Base-by-base conservation (phyloP, 78 protist species). In the Tieghemostelium lacteum region DNA sequence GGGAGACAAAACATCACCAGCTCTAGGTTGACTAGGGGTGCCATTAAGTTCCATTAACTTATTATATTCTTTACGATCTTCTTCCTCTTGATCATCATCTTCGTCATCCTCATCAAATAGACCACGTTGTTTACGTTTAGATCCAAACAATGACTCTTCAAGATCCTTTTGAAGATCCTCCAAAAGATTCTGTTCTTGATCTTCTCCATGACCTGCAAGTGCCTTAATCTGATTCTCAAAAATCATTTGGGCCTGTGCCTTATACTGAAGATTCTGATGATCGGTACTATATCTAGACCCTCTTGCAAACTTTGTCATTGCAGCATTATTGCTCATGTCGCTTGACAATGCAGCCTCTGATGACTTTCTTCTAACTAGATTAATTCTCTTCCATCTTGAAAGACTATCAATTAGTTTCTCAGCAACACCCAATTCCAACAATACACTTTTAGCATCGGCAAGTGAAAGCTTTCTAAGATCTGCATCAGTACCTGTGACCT, bases 401-500 rank as follows among this genome's bases (percentile, higher is more conserved):
- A 91, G 63, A 8, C 33, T 70, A 26, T 80, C 45, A 6, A 91
- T 91, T n/a, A 49, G 42, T 28, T 71, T 89, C 34, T 91, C 94
- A 14, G 75, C 28, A 17, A 91, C 85, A 69, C 94, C 94, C 17
- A 62, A 60, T 33, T 78, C 50, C 10, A 91, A 39, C 16, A 91
- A 8, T 10, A 91, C 85, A 2, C 61, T 57, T 52, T 74, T 60
- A 1, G 94, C 71, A 1, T 72, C 92, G 0, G 70, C 57, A 28
- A 91, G 52, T 20, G 75, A 69, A n/a, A 91, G 73, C 54, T 91
- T 91, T 54, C 94, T 57, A 20, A 91, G 34, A 91, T 91, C 94
- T 26, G 89, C 85, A 37, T 77, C 88, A 0, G 94, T 77, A 54
- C 94, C 94, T 6, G 94, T 77, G 62, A 91, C 94, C 40, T 74